These are phyloP conservation scores for Chloranthus sessilifolius DNA, from an alignment of 164 flowering plant genomes.

Conservation along the genomic window DNA sequence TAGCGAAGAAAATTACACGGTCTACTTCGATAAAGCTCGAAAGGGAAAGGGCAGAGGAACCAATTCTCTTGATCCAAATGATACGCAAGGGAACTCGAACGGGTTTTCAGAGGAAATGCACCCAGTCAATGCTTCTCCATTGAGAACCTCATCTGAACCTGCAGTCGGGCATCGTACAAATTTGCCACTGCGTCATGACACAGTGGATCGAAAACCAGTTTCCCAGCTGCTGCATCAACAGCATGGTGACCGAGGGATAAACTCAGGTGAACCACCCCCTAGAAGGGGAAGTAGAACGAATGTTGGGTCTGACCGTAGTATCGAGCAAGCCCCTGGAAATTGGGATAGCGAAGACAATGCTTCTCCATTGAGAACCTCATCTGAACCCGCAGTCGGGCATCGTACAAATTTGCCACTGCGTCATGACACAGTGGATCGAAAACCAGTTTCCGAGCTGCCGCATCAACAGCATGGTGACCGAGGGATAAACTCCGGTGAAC, in stretches of 20 bases:
- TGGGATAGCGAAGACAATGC: slow-evolving; percentile 51
- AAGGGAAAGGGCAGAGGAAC: neutral
- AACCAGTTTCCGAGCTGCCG: no score
- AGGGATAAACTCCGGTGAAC: neutral
- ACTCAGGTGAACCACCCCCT: slow-evolving; percentile 9
- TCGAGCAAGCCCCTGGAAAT: slow-evolving; percentile 30
- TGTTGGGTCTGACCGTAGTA: slow-evolving; percentile 23
- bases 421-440: slow-evolving; percentile 15
- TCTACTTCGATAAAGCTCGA: slow-evolving; percentile 1
- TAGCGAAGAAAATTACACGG: slow-evolving; percentile 1
- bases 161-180: slow-evolving; percentile 17
- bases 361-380: slow-evolving; percentile 21
- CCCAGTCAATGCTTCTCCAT: neutral
- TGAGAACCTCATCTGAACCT: neutral
- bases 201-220: neutral
- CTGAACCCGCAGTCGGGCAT: no score
- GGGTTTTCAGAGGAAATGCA: slow-evolving; percentile 25
- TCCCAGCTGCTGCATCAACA: slow-evolving; percentile 3
- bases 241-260: neutral
- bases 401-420: slow-evolving; percentile 23
- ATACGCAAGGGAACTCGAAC: slow-evolving; percentile 15
- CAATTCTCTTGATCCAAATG: neutral
- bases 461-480: slow-evolving; percentile 15
- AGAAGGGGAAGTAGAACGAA: slow-evolving; percentile 20
- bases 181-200: slow-evolving; percentile 14